phyloP scores from a whole-genome alignment of 306 rosid species.

The Mimosa bimucronata region DNA sequence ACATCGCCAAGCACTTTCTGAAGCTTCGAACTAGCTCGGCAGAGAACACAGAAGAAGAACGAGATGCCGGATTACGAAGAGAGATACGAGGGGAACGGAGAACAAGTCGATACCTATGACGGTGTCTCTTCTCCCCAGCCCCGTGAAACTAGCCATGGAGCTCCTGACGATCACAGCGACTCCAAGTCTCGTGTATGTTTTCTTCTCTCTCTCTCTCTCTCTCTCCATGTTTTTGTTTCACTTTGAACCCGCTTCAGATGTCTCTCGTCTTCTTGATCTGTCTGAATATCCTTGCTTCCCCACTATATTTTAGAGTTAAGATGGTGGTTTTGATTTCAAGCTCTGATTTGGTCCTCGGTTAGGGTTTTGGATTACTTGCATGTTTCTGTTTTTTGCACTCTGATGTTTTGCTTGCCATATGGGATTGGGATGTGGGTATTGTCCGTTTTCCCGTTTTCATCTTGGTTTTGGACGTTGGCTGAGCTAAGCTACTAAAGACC shows the following conservation, averaged over 20 bases:
- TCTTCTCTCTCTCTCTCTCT: background rate
- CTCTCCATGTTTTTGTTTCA: background rate
- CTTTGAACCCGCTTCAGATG: background rate
- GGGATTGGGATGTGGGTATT: conserved; percentile 21
- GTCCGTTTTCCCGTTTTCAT: conserved; percentile 1
- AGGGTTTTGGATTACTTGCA: conserved; percentile 38
- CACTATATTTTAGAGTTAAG: background rate
- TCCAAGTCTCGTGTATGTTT: conserved; percentile 79
- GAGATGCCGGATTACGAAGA: conserved; percentile 82
- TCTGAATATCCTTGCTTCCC: background rate
- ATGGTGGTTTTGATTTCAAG: background rate
- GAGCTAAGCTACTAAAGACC: too few species aligned
- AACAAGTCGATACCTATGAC: conserved; percentile 51
- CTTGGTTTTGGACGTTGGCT: background rate
- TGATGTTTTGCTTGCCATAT: background rate
- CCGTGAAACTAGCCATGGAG: conserved; percentile 47
- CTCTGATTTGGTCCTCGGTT: background rate
- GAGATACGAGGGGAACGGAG: conserved; percentile 76
- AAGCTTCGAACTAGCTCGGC: too few species aligned
- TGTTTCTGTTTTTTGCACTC: background rate
- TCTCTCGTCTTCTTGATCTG: background rate
- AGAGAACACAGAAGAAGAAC: background rate
- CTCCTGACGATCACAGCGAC: conserved; percentile 56
- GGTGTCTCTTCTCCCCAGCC: conserved; percentile 71
- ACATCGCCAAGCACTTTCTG: background rate